phyloP scores from a whole-genome alignment of 805 yeast genomes.

The Hanseniaspora nectarophila region DNA sequence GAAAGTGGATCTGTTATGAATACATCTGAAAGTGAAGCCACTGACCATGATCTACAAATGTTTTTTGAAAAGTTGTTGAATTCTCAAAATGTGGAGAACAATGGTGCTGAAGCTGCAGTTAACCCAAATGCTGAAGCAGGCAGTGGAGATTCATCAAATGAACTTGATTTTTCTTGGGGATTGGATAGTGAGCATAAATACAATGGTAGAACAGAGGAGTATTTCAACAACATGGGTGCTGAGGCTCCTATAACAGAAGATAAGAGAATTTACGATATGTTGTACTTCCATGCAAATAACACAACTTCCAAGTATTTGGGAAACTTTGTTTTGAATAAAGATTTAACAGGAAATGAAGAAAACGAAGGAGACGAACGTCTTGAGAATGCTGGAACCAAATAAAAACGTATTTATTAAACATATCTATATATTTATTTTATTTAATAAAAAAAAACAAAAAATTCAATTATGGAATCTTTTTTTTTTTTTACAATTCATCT shows the following conservation, averaged over 20 bases:
- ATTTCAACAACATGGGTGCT: conserved; percentile 3
- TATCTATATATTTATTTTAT: too few relatives aligned
- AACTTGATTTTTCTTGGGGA: conserved; percentile 9
- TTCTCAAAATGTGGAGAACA: conserved; percentile 15
- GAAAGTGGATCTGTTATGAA: conserved; percentile 6
- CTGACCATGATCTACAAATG: conserved; percentile 28
- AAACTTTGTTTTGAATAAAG: conserved; percentile 22
- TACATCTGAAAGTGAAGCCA: conserved; percentile 14
- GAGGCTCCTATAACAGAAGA: conserved; percentile 35
- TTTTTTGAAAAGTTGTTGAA: conserved; percentile 41
- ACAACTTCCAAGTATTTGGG: conserved; percentile 50
- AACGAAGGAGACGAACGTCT: background rate
- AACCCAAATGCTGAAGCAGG: background rate
- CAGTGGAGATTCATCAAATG: background rate
- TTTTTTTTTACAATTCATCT: conserved; percentile 11
- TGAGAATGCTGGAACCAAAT: background rate
- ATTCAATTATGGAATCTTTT: too few relatives aligned
- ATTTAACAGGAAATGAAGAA: background rate
- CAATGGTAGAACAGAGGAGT: conserved; percentile 11
- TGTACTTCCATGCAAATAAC: conserved; percentile 52
- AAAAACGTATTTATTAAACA: too few relatives aligned
- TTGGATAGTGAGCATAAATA: conserved; percentile 14
- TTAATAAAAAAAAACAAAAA: too few relatives aligned
- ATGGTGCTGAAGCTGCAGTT: conserved; percentile 5
- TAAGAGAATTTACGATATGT: conserved; percentile 45